phyloP scores from a whole-genome alignment of 2,329 filamentous ascomycete genomes.

The Anisogramma anomala region DNA sequence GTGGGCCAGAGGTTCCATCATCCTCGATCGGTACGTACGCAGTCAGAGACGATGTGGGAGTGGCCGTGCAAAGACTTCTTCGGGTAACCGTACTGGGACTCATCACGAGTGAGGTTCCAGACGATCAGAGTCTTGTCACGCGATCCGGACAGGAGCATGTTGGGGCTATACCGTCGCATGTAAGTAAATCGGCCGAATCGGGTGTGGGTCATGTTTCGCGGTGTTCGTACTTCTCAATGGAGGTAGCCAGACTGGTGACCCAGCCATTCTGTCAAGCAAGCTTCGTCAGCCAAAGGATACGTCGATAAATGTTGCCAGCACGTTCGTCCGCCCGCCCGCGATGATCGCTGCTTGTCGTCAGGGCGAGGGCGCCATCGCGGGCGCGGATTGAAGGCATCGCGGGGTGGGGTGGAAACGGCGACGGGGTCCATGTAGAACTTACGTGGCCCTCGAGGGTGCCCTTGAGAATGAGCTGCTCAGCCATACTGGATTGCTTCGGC shows the following conservation, averaged over 20 bases:
- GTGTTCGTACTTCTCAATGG: conserved; percentile 82
- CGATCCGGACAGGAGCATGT: conserved; percentile 97
- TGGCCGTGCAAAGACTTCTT: conserved; percentile 98
- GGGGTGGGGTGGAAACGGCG: conserved; percentile 13
- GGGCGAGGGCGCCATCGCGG: conserved; percentile 3
- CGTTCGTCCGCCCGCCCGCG: neutral
- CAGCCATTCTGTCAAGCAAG: conserved; percentile 61
- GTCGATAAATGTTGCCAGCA: too few species aligned
- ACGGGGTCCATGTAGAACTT: conserved; percentile 30
- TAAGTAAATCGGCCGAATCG: conserved; percentile 18
- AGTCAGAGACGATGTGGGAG: conserved; percentile 99
- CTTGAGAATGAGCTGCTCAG: conserved; percentile 91
- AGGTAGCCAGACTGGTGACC: conserved; percentile 97
- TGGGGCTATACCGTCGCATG: conserved; percentile 54
- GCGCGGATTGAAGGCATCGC: conserved; percentile 21
- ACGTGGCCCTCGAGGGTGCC: conserved; percentile 96
- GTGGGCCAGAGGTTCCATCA: too few species aligned
- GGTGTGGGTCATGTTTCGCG: conserved; percentile 8
- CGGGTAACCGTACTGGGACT: conserved; percentile 95
- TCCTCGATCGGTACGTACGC: conserved; percentile 58
- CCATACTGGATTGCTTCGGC: conserved; percentile 46
- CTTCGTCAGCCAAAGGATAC: conserved; percentile 18
- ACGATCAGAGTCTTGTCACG: conserved; percentile 99
- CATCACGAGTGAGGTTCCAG: conserved; percentile 99
- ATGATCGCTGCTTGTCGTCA: conserved; percentile 1